These are phyloP conservation scores for Salmacisia buchloeana DNA, from an alignment of 1,284 basidiomycete species.

Conservation along the genomic window DNA sequence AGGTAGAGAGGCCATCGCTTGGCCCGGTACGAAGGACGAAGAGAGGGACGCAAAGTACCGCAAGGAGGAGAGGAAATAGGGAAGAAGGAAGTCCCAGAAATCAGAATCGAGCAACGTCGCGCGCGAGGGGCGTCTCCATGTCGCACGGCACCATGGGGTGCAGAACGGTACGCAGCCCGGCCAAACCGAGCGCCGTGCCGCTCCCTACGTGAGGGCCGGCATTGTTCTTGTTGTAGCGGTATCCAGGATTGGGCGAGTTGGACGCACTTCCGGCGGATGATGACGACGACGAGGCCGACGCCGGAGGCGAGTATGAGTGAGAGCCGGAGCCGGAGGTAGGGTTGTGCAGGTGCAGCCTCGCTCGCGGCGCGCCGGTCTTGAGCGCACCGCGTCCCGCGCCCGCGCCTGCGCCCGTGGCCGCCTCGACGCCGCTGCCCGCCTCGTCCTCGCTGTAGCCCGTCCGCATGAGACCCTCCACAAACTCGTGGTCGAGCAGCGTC, in stretches of 20 bases:
- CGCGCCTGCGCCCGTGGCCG: too few species aligned
- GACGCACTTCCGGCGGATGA: too few species aligned
- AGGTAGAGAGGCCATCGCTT: not conserved
- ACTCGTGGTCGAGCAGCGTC: conserved; percentile 1
- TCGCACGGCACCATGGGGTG: not conserved
- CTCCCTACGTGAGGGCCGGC: too few species aligned
- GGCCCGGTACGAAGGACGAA: not conserved
- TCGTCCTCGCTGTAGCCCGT: conserved; percentile 6
- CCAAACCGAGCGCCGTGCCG: not conserved
- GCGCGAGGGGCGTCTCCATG: not conserved
- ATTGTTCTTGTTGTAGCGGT: too few species aligned
- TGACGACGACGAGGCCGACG: too few species aligned
- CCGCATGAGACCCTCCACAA: not conserved
- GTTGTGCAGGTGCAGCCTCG: too few species aligned
- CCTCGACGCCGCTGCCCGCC: too few species aligned
- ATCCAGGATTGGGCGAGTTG: too few species aligned
- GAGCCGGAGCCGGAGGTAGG: too few species aligned
- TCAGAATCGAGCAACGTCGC: conserved; percentile 5
- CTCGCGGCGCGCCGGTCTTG: too few species aligned
- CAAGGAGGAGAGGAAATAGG: not conserved
- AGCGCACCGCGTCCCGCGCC: too few species aligned
- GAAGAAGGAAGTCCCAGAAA: not conserved
- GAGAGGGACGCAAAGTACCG: not conserved
- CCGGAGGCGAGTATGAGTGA: too few species aligned
- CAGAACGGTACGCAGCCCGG: not conserved